Evolutionary conservation across 2,329 filamentous ascomycete genomes (phyloP).

Genomic region (Ascomycota sp.): DNA sequence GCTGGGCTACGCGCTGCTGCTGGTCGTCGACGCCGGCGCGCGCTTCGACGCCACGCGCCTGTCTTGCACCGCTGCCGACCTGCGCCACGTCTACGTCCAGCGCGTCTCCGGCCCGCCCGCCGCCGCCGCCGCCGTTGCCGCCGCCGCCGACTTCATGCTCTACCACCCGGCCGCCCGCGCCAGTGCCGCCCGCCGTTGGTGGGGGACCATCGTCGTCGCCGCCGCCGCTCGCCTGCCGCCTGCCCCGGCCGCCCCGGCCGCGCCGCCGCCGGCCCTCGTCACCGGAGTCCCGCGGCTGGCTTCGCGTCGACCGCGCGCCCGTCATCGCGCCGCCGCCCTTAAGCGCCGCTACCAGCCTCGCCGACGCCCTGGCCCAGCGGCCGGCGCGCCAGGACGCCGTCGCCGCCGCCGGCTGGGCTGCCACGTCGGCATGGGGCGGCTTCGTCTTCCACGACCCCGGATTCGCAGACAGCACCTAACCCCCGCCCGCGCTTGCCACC

Average conservation of each 20-base stretch:
- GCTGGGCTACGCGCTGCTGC: conserved; percentile 24
- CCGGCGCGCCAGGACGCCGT: conserved; percentile 18
- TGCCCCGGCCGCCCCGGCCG: too few species aligned
- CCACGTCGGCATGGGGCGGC: conserved; percentile 26
- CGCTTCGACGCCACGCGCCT: conserved; percentile 33
- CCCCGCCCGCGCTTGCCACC: too few species aligned
- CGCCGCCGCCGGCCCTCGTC: too few species aligned
- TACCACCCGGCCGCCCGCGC: conserved; percentile 20
- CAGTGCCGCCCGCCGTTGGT: conserved; percentile 28
- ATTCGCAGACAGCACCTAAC: too few species aligned
- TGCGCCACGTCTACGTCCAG: conserved; percentile 30
- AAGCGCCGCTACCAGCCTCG: conserved; percentile 15
- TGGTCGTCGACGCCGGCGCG: conserved; percentile 34
- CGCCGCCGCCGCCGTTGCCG: conserved; percentile 16
- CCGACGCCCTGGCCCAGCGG: conserved; percentile 24
- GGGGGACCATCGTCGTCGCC: conserved; percentile 35
- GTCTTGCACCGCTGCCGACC: conserved; percentile 14
- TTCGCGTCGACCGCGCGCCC: conserved; percentile 23
- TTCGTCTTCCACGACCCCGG: conserved; percentile 23
- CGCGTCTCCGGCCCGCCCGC: conserved; percentile 10
- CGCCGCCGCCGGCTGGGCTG: conserved; percentile 24
- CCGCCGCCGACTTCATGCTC: conserved; percentile 26
- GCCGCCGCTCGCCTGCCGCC: too few species aligned
- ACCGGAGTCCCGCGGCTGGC: conserved; percentile 27
- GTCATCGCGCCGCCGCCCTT: conserved; percentile 20